These are phyloP conservation scores for Herpetospermum pedunculosum DNA, from an alignment of 306 rosid genomes.

Conservation along the genomic window DNA sequence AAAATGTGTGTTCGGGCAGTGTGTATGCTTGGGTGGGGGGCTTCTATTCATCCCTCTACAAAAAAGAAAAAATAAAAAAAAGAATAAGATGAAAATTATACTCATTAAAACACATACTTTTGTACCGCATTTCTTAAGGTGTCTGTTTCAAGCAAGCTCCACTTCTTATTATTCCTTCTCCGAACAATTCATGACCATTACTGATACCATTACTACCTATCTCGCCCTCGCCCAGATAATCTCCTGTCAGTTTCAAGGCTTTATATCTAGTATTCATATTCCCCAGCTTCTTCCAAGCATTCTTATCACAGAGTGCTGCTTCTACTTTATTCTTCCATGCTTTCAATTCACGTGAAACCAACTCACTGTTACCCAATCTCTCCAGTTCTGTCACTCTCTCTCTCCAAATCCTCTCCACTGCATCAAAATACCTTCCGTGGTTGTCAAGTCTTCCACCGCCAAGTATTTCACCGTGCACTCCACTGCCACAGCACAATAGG, in stretches of 20 bases:
- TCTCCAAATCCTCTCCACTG: slow-evolving; percentile 49
- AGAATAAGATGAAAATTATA: too few species aligned
- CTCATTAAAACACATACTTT: slow-evolving; percentile 28
- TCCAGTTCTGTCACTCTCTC: slow-evolving; percentile 26
- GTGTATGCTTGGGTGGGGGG: neutral
- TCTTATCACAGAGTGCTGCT: slow-evolving; percentile 38
- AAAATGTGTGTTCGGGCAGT: neutral
- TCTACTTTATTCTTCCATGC: slow-evolving; percentile 35
- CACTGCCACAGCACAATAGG: slow-evolving; percentile 56
- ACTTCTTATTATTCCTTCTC: slow-evolving; percentile 37
- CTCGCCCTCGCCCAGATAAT: slow-evolving; percentile 43
- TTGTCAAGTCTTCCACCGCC: slow-evolving; percentile 17
- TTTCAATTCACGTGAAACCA: slow-evolving; percentile 30
- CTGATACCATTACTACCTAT: too few species aligned
- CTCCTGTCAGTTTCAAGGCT: slow-evolving; percentile 30
- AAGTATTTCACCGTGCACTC: slow-evolving; percentile 55
- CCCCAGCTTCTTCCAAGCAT: slow-evolving; percentile 28
- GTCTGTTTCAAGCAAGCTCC: slow-evolving; percentile 63
- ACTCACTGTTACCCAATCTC: slow-evolving; percentile 9
- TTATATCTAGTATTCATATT: slow-evolving; percentile 30
- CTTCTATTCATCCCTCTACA: neutral
- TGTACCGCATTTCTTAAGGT: slow-evolving; percentile 49
- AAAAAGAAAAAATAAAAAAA: neutral
- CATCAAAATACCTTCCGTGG: slow-evolving; percentile 26
- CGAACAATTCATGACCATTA: slow-evolving; percentile 25